Base-by-base conservation (phyloP, 495 filamentous ascomycete genomes). In the Penicillium crystallinum region DNA sequence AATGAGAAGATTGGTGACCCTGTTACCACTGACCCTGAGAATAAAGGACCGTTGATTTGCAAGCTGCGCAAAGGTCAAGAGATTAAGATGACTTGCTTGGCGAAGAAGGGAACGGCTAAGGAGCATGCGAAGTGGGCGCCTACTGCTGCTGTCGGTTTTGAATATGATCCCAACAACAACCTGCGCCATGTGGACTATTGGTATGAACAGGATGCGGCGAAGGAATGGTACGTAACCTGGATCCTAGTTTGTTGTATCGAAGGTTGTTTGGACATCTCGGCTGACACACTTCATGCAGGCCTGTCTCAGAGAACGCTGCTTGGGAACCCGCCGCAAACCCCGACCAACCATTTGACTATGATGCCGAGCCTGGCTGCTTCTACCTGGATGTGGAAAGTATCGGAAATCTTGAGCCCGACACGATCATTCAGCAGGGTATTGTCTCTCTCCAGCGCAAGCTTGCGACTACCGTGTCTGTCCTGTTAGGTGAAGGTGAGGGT, bases 91-190 rank as follows among this genome's bases (percentile, higher is more conserved):
- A 86, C 83, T 37, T 97, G 92, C 62, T 84, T 97, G 56, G 95
- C 91, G 46, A 97, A 96, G 79, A 97, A 97, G 77, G 93, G 93
- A 0, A 97, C 97, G 52, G 91, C 92, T 3, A 98, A 97, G 77
- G 93, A 98, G 66, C 93, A 98, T 74, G 87, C 95, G 0, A 98
- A 98, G 67, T 98, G 93, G 93, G 85, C 88, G 42, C 91, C 95
- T 2, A 88, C 86, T 35, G 77, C 91, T 50, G 95, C 93, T 5
- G 84, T 98, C 44, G 93, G 90, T 21, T 98, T 97, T 60, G 93
- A 98, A 70, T 98, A 98, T 69, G 93, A 98, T 64, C 93, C 93
- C 52, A 86, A 91, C 65, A 98, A 98, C 69, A 95, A 91, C 67
- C 71, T 98, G 39, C 76, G 80, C 52, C 93, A 98, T 73, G 73